These are phyloP conservation scores for Isatis lusitanica DNA, from an alignment of 441 rosid species.

Conservation along the genomic window DNA sequence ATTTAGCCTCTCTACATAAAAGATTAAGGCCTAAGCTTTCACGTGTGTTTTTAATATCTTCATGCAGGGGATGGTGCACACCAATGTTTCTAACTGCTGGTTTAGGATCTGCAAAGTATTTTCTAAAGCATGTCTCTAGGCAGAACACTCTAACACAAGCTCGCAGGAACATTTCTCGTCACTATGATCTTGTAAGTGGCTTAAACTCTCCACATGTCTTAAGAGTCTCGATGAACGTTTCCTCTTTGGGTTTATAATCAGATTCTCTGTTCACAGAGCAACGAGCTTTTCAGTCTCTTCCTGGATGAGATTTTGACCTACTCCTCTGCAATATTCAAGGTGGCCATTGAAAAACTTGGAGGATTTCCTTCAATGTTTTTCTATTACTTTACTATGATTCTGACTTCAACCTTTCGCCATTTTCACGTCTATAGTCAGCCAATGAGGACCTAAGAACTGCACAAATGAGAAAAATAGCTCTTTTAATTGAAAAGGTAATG, in stretches of 20 bases:
- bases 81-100: constrained; percentile 66
- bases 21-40: neutral
- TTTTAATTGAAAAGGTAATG: constrained; percentile 68
- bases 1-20: neutral
- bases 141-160: neutral
- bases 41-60: neutral
- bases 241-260: neutral
- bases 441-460: constrained; percentile 63
- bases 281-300: constrained; percentile 69
- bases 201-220: neutral
- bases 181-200: constrained; percentile 41
- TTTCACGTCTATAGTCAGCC: constrained; percentile 36
- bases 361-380: neutral
- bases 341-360: neutral
- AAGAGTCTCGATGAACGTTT: neutral
- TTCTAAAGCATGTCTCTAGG: neutral
- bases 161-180: neutral
- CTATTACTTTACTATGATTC: neutral
- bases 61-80: constrained; percentile 58
- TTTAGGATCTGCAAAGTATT: constrained; percentile 53
- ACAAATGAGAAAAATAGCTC: constrained; percentile 63
- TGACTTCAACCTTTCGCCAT: neutral
- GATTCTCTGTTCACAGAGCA: constrained; percentile 45
- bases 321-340: constrained; percentile 83
- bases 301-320: constrained; percentile 86